Conservation (phyloP, 2,329 filamentous ascomycete species). For the Biscogniauxia marginata region DNA sequence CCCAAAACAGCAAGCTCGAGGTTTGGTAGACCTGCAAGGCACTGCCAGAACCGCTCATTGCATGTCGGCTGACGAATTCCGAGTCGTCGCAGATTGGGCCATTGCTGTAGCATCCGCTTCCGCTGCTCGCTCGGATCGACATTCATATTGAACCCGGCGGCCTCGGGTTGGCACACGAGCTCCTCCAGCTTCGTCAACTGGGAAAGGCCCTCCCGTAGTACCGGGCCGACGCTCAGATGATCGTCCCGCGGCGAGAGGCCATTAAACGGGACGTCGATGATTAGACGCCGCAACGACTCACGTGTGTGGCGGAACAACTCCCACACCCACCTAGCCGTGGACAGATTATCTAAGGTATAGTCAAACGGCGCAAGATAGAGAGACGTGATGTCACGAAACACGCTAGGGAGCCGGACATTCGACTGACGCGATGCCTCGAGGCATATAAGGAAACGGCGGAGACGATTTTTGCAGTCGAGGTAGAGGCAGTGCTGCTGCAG, state of each 20-base stretch:
- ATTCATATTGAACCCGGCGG: background rate
- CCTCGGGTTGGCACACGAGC: conserved; percentile 45
- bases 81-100: conserved; percentile 6
- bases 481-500: conserved; percentile 47
- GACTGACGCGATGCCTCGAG: conserved; percentile 30
- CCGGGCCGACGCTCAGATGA: conserved; percentile 37
- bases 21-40: conserved; percentile 1
- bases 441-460: conserved; percentile 35
- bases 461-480: conserved; percentile 39
- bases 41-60: conserved; percentile 5
- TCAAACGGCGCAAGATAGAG: conserved; percentile 43
- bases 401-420: conserved; percentile 23
- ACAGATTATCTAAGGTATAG: conserved; percentile 37
- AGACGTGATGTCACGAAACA: conserved; percentile 32
- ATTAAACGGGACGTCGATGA: conserved; percentile 48
- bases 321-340: conserved; percentile 39
- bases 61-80: conserved; percentile 4
- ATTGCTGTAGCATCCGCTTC: conserved; percentile 1
- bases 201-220: conserved; percentile 45
- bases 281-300: conserved; percentile 41
- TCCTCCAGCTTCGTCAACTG: conserved; percentile 44
- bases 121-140: background rate
- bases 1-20: conserved; percentile 3
- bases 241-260: conserved; percentile 43
- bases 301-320: conserved; percentile 43